A percentile compares a stretch with the other conserved stretches of the same genome.
These are phyloP conservation scores for Amanita pallidorosea DNA, from an alignment of 768 basidiomycete genomes.

Conservation along the genomic window DNA sequence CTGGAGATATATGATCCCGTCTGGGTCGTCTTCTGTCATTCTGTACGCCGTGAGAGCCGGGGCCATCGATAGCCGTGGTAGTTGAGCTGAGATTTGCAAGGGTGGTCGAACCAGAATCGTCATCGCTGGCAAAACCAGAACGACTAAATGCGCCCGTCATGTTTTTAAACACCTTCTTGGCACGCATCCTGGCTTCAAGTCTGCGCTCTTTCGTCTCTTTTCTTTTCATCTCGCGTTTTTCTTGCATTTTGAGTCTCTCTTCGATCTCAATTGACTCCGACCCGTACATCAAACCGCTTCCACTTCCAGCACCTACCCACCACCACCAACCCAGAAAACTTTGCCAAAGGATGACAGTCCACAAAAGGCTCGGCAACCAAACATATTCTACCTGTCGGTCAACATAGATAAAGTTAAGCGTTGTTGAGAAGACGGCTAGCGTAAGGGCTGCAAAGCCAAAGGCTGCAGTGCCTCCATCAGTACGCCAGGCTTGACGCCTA, in stretches of 20 bases:
- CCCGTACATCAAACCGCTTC: slow-evolving; percentile 34
- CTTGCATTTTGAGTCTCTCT: slow-evolving; percentile 43
- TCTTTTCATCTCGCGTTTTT: slow-evolving; percentile 42
- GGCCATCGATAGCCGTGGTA: neutral
- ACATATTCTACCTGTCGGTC: slow-evolving; percentile 71
- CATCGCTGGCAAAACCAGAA: neutral
- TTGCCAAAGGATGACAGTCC: slow-evolving; percentile 94
- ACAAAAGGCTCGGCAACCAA: slow-evolving; percentile 89
- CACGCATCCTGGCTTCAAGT: slow-evolving; percentile 38
- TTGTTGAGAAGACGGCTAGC: slow-evolving; percentile 76
- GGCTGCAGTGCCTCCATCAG: slow-evolving; percentile 90
- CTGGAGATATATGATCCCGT: neutral
- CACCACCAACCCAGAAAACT: slow-evolving; percentile 97
- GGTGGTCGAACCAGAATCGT: neutral
- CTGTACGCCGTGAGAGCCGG: neutral
- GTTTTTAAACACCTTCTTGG: slow-evolving; percentile 46
- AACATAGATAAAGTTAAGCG: slow-evolving; percentile 83
- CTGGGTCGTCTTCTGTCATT: neutral
- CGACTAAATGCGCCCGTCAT: slow-evolving; percentile 40
- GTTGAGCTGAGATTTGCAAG: neutral
- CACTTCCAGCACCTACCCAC: slow-evolving; percentile 95
- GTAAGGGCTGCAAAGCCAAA: slow-evolving; percentile 81
- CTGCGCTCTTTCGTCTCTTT: slow-evolving; percentile 34
- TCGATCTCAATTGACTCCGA: slow-evolving; percentile 55
- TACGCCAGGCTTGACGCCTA: slow-evolving; percentile 86